These are phyloP conservation scores for Lactifluus piperatus DNA, from an alignment of 768 basidiomycete species.

Conservation along the genomic window DNA sequence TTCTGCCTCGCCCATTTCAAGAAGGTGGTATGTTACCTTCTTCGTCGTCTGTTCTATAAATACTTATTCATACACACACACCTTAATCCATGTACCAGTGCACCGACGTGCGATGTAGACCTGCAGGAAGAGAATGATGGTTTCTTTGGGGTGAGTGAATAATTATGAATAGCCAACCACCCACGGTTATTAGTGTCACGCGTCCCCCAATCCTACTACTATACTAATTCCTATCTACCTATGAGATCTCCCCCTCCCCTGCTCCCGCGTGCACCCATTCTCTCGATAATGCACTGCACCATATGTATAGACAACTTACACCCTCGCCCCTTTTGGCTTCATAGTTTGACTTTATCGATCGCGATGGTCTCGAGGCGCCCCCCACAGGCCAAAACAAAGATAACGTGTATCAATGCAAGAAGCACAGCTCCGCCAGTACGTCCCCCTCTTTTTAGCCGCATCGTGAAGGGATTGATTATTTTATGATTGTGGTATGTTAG, in stretches of 20 bases:
- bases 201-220: too few species aligned
- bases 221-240: too few species aligned
- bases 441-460: neutral
- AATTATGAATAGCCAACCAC: too few species aligned
- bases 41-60: neutral
- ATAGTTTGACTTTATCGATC: conserved; percentile 51
- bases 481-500: too few species aligned
- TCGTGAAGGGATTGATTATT: too few species aligned
- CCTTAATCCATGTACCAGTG: conserved; percentile 36
- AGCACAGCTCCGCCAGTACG: conserved; percentile 58
- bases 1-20: conserved; percentile 69
- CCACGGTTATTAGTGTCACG: too few species aligned
- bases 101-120: conserved; percentile 53
- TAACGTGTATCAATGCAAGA: conserved; percentile 73
- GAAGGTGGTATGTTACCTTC: conserved; percentile 51
- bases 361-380: conserved; percentile 60
- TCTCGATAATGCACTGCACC: too few species aligned
- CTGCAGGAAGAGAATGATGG: conserved; percentile 76
- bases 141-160: conserved; percentile 49
- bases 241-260: too few species aligned
- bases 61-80: neutral
- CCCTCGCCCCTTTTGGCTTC: neutral
- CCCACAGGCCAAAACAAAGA: conserved; percentile 61
- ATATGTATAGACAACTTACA: neutral
- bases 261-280: neutral